Evolutionary conservation across 2,329 filamentous ascomycete species (phyloP).

Genomic region (Diaporthe sp.): DNA sequence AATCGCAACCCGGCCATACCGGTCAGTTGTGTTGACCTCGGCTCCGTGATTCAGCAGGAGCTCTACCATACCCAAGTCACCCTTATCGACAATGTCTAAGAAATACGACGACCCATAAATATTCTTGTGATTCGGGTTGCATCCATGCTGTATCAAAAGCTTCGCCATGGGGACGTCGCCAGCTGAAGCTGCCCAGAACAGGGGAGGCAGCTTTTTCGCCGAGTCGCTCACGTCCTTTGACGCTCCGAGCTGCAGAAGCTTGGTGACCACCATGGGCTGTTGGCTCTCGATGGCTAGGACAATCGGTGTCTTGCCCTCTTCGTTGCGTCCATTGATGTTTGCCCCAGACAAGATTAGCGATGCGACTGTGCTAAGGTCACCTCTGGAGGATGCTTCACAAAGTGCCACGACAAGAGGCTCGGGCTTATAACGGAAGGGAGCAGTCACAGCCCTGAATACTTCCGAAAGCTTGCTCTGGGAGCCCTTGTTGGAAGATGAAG

Average conservation of each 20-base stretch:
- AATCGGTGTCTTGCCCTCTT: constrained; percentile 13
- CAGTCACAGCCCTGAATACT: constrained; percentile 46
- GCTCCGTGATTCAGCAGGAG: constrained; percentile 14
- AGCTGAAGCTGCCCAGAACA: constrained; percentile 45
- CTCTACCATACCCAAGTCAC: constrained; percentile 3
- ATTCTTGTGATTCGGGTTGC: not conserved
- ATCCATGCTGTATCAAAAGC: constrained; percentile 9
- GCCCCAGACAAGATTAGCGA: not conserved
- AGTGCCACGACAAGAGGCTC: constrained; percentile 45
- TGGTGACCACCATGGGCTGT: constrained; percentile 20
- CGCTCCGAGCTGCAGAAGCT: constrained; percentile 52
- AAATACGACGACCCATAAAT: not conserved
- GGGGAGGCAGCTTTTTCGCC: constrained; percentile 44
- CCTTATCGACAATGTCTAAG: constrained; percentile 4
- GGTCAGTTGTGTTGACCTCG: not conserved
- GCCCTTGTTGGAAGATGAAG: not conserved
- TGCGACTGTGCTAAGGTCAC: constrained; percentile 30
- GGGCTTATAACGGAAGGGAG: constrained; percentile 43
- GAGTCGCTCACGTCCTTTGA: constrained; percentile 44
- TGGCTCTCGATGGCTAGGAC: constrained; percentile 4
- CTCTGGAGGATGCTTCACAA: constrained; percentile 43
- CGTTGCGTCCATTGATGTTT: constrained; percentile 12
- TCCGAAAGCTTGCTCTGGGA: constrained; percentile 45
- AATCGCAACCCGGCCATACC: not conserved
- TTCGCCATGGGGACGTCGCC: constrained; percentile 38